phyloP scores from a whole-genome alignment of 23 red algal species.

The Chondrus crispus region DNA sequence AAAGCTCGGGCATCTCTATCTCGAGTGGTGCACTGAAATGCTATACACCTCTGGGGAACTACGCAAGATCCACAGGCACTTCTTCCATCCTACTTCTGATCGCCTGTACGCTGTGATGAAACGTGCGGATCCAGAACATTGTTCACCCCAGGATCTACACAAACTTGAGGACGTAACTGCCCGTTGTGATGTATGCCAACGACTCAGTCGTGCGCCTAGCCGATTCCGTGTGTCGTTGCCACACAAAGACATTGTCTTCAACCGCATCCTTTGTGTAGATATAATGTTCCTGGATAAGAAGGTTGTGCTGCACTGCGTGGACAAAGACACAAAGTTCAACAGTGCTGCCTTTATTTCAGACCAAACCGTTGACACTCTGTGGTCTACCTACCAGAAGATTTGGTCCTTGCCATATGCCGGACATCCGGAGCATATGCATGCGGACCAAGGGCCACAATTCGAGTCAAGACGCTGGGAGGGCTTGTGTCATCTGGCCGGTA shows the following conservation, averaged over 20 bases:
- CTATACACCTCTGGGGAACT: neutral
- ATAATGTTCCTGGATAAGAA: neutral
- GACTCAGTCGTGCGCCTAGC: neutral
- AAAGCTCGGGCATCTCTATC: neutral
- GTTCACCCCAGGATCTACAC: neutral
- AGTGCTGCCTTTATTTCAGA: neutral
- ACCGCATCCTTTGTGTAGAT: neutral
- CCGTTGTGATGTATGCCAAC: neutral
- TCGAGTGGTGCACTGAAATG: neutral
- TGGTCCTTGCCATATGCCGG: neutral
- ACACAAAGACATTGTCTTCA: neutral
- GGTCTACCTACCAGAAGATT: neutral
- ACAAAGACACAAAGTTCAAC: constrained; percentile 20
- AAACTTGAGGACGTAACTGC: neutral
- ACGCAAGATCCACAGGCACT: neutral
- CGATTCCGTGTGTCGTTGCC: constrained; percentile 18
- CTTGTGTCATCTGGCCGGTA: neutral
- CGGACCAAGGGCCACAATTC: neutral
- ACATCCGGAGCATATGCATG: neutral
- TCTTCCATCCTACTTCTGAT: neutral
- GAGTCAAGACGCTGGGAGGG: neutral
- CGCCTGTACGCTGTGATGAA: neutral
- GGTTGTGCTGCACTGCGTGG: neutral
- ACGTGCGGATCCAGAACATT: neutral
- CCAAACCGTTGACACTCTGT: neutral